phyloP scores from a whole-genome alignment of 352 stramenopile genomes.

The Phytophthora kernoviae region DNA sequence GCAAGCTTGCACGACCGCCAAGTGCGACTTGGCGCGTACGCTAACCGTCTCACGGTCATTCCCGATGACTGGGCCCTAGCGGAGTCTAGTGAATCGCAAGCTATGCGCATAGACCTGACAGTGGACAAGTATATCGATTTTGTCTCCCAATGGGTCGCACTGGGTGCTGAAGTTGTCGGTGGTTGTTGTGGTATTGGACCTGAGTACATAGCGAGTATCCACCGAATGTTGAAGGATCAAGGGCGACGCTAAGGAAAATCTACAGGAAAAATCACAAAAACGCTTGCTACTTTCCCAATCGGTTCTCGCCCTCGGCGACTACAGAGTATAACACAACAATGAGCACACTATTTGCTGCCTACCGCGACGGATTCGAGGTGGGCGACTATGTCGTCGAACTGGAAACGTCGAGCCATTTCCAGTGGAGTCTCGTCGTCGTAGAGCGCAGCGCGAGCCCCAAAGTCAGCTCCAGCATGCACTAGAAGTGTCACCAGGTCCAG shows the following conservation, averaged over 20 bases:
- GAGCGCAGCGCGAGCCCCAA: conserved; percentile 41
- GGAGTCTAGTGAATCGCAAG: conserved; percentile 72
- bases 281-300: neutral
- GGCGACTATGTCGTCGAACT: conserved; percentile 46
- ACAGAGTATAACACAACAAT: neutral
- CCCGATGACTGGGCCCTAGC: conserved; percentile 76
- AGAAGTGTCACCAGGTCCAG: conserved; percentile 55
- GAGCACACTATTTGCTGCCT: conserved; percentile 11
- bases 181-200: conserved; percentile 93
- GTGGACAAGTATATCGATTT: conserved; percentile 72
- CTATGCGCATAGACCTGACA: conserved; percentile 83
- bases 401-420: conserved; percentile 63
- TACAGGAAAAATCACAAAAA: neutral
- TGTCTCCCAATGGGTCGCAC: conserved; percentile 65
- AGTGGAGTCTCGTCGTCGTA: conserved; percentile 71
- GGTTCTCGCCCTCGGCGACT: no score
- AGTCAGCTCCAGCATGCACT: conserved; percentile 45
- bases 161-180: conserved; percentile 76
- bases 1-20: conserved; percentile 15
- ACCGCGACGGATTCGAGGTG: conserved; percentile 26
- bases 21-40: conserved; percentile 81
- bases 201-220: conserved; percentile 77
- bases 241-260: conserved; percentile 14
- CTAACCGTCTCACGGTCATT: conserved; percentile 88
- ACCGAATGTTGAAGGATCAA: conserved; percentile 31